A percentile compares a stretch with the other conserved stretches of the same genome.
Evolutionary conservation across 257 asterid genomes (phyloP).

Genomic region (Nicotiana tabacum): DNA sequence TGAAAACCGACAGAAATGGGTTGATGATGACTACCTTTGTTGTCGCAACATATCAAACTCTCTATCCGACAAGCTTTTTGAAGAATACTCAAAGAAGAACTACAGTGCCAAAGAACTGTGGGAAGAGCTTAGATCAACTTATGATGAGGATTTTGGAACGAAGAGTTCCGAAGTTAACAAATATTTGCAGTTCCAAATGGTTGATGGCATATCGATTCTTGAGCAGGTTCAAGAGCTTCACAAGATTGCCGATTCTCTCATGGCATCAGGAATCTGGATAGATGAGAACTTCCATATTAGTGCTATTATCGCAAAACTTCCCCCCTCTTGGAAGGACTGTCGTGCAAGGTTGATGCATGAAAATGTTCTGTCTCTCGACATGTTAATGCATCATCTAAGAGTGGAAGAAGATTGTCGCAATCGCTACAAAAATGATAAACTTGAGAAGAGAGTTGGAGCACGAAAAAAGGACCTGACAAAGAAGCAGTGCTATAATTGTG

Average conservation of each 20-base stretch:
- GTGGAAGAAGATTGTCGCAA: slow-evolving; percentile 51
- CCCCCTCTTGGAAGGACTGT: slow-evolving; percentile 61
- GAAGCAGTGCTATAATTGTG: slow-evolving; percentile 42
- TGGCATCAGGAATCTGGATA: slow-evolving; percentile 49
- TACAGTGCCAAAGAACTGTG: slow-evolving; percentile 58
- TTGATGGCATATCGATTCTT: slow-evolving; percentile 47
- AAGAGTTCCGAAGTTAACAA: slow-evolving; percentile 50
- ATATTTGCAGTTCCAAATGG: slow-evolving; percentile 59
- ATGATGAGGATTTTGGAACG: slow-evolving; percentile 62
- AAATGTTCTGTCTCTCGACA: slow-evolving; percentile 33
- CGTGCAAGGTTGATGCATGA: slow-evolving; percentile 50
- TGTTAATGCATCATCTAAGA: slow-evolving; percentile 44
- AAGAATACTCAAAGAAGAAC: slow-evolving; percentile 41
- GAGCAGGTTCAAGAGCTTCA: slow-evolving; percentile 60
- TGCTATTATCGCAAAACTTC: slow-evolving; percentile 63
- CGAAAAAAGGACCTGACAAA: slow-evolving; percentile 26
- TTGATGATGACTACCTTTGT: slow-evolving; percentile 54
- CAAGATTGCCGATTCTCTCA: slow-evolving; percentile 39
- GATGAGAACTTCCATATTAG: slow-evolving; percentile 57
- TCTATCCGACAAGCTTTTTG: slow-evolving; percentile 48
- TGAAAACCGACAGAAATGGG: slow-evolving; percentile 40
- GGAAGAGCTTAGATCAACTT: slow-evolving; percentile 50
- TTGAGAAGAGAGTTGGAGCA: slow-evolving; percentile 17
- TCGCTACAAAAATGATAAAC: slow-evolving; percentile 17
- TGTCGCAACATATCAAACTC: slow-evolving; percentile 53